Evolutionary conservation across 139 green algal genomes (phyloP).

Genomic region (Desmodesmus armatus): DNA sequence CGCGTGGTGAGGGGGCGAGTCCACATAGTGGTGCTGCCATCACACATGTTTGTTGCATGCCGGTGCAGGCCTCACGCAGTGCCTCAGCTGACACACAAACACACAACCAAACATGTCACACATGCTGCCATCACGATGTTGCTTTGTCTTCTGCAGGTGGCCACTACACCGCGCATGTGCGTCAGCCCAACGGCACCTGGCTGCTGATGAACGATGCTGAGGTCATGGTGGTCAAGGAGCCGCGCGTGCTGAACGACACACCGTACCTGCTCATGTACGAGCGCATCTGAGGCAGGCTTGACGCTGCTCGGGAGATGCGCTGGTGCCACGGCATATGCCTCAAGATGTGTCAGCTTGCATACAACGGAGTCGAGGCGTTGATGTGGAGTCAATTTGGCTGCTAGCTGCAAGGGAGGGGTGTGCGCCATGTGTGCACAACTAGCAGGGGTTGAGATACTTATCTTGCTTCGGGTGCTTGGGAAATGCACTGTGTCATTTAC

Average conservation of each 20-base stretch:
- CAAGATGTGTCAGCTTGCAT: not conserved
- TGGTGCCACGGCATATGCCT: not conserved
- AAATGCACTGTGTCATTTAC: too few relatives aligned
- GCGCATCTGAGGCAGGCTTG: slow-evolving; percentile 7
- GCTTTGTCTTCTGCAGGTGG: slow-evolving; percentile 54
- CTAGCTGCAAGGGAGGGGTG: not conserved
- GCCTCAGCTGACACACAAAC: not conserved
- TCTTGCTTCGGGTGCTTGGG: too few relatives aligned
- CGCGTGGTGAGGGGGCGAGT: too few relatives aligned
- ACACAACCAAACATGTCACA: not conserved
- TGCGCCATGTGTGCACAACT: not conserved
- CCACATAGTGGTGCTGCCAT: too few relatives aligned
- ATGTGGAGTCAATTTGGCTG: not conserved
- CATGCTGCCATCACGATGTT: not conserved
- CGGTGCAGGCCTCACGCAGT: not conserved
- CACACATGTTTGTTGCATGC: too few relatives aligned
- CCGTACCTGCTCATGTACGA: slow-evolving; percentile 88
- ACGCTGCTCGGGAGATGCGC: not conserved
- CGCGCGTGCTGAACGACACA: slow-evolving; percentile 64
- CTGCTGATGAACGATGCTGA: slow-evolving; percentile 82
- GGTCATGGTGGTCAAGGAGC: slow-evolving; percentile 62
- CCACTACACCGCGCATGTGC: slow-evolving; percentile 88
- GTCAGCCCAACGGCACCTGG: slow-evolving; percentile 75
- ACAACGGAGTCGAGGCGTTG: not conserved
- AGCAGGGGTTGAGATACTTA: too few relatives aligned